Evolutionary conservation across 805 yeast genomes (phyloP).

Genomic region (Myxozyma neotropica): DNA sequence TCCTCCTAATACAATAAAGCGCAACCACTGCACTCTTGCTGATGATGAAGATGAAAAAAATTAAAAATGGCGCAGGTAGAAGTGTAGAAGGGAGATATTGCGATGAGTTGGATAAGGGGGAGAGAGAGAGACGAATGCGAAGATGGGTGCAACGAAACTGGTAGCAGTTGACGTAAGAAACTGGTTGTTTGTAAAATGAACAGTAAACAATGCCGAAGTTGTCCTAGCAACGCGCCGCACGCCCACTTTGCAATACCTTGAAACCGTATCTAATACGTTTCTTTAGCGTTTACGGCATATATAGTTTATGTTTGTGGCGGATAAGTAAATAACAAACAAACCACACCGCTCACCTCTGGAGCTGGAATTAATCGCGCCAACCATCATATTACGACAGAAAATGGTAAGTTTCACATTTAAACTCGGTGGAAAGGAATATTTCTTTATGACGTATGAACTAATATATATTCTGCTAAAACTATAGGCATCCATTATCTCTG

Average conservation of each 20-base stretch:
- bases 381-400: background rate
- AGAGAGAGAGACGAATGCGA: background rate
- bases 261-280: background rate
- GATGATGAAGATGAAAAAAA: too few species aligned
- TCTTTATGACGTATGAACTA: too few species aligned
- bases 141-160: background rate
- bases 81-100: too few species aligned
- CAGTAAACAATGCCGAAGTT: slow-evolving; percentile 6
- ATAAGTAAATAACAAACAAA: slow-evolving; percentile 1
- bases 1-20: too few species aligned
- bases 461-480: too few species aligned
- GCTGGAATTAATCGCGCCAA: background rate
- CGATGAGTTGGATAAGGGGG: background rate
- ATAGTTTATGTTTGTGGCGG: background rate
- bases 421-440: too few species aligned
- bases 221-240: slow-evolving; percentile 14
- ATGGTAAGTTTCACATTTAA: background rate
- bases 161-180: background rate
- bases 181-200: background rate
- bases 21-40: background rate
- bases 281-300: background rate
- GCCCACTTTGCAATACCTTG: background rate
- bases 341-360: background rate
- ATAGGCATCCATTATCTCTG: background rate
- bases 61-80: too few species aligned